A percentile compares a stretch with the other conserved stretches of the same genome.
These are phyloP conservation scores for Hibiscus tridactylites DNA, from an alignment of 345 rosid species.

Conservation along the genomic window DNA sequence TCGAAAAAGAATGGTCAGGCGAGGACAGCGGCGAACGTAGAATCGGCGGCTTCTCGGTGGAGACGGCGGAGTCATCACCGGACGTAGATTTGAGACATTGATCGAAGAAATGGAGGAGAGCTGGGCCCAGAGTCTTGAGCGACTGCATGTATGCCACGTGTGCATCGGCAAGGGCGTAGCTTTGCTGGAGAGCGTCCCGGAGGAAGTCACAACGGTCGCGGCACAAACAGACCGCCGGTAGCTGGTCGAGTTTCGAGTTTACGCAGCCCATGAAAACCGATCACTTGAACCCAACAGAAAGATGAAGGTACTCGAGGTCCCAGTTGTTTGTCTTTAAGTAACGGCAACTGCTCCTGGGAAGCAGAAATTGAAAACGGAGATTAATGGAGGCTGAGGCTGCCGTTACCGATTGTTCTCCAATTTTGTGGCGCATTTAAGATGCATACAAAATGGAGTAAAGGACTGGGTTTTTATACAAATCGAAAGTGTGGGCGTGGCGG, in stretches of 20 bases:
- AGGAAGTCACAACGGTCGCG: slow-evolving; percentile 41
- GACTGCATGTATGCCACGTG: slow-evolving; percentile 38
- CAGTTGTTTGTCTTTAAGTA: not conserved
- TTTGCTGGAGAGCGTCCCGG: slow-evolving; percentile 36
- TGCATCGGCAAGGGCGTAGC: slow-evolving; percentile 38
- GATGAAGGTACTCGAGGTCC: not conserved
- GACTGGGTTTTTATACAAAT: not conserved
- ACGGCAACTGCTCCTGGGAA: not conserved
- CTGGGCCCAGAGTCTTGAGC: slow-evolving; percentile 28
- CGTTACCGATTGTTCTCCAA: not conserved
- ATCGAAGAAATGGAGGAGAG: slow-evolving; percentile 27
- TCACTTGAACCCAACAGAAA: not conserved
- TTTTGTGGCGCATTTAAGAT: slow-evolving; percentile 6
- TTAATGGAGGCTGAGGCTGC: not conserved
- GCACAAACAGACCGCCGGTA: slow-evolving; percentile 45
- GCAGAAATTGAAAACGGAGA: not conserved
- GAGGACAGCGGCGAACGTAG: slow-evolving; percentile 20
- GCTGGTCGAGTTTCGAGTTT: slow-evolving; percentile 36
- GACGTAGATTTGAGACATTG: slow-evolving; percentile 4
- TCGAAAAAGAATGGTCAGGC: slow-evolving; percentile 5
- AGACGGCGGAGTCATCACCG: not conserved
- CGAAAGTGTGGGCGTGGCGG: not conserved
- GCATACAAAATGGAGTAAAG: not conserved
- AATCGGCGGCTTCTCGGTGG: not conserved
- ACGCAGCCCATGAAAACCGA: slow-evolving; percentile 40